These are phyloP conservation scores for Orbilia oligospora DNA, from an alignment of 2,329 filamentous ascomycete species.

Conservation along the genomic window DNA sequence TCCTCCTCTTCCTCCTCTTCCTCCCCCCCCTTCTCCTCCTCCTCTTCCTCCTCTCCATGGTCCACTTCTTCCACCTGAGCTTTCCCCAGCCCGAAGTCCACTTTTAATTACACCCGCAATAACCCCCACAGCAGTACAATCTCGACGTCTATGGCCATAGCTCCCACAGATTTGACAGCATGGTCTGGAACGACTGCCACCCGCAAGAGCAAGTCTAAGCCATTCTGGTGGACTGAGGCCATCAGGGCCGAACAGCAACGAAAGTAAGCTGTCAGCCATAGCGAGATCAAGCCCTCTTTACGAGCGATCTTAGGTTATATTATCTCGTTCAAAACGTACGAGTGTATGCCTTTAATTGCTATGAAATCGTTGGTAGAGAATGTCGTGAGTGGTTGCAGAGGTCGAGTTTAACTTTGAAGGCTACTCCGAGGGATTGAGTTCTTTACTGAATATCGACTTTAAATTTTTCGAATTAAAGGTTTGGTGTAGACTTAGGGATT, in stretches of 20 bases:
- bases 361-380: too few species aligned
- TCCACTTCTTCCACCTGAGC: conserved; percentile 27
- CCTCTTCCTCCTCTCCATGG: too few species aligned
- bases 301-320: not conserved
- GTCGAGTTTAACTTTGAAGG: too few species aligned
- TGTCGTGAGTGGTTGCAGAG: too few species aligned
- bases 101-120: not conserved
- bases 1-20: too few species aligned
- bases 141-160: conserved; percentile 29
- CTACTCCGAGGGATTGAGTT: too few species aligned
- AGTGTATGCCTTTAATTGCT: not conserved
- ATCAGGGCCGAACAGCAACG: conserved; percentile 29
- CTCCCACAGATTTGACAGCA: conserved; percentile 50
- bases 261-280: conserved; percentile 31
- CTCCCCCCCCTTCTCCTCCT: too few species aligned
- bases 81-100: conserved; percentile 28
- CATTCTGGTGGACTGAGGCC: conserved; percentile 26
- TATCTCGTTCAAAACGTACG: not conserved
- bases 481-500: too few species aligned
- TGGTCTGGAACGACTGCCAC: conserved; percentile 48
- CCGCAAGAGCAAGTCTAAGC: conserved; percentile 44
- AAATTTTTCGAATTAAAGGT: too few species aligned
- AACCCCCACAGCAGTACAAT: conserved; percentile 17
- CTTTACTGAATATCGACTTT: too few species aligned
- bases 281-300: not conserved